Evolutionary conservation across 306 rosid genomes (phyloP).

Genomic region (Mimosa pudica): DNA sequence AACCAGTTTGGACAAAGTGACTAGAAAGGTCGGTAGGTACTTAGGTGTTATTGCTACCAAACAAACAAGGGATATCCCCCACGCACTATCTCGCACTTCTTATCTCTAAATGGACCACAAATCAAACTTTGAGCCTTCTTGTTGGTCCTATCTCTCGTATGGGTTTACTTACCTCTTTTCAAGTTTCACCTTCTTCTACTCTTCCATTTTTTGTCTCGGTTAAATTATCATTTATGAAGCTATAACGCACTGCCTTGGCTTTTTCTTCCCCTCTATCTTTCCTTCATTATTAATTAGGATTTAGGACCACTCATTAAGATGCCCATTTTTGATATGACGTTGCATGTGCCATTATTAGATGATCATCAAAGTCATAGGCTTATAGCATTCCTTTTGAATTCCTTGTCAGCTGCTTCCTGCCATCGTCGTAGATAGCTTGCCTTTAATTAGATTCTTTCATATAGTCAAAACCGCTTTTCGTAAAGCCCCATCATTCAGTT

Average conservation of each 20-base stretch:
- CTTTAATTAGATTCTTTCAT: not conserved
- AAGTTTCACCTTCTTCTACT: not conserved
- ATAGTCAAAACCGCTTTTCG: constrained; percentile 9
- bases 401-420: not conserved
- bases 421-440: not conserved
- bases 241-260: not conserved
- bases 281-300: constrained; percentile 20
- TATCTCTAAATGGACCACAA: constrained; percentile 38
- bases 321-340: constrained; percentile 3
- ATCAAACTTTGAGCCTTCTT: not conserved
- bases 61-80: constrained; percentile 6
- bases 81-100: constrained; percentile 7
- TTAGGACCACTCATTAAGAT: constrained; percentile 39
- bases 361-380: not conserved
- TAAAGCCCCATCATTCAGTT: not conserved
- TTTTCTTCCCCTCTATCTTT: not conserved
- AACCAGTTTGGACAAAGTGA: constrained; percentile 4
- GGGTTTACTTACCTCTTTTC: not conserved
- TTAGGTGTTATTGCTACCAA: not conserved
- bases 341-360: constrained; percentile 28
- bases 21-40: not conserved
- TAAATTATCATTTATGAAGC: constrained; percentile 24
- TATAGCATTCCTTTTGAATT: not conserved
- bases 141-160: constrained; percentile 4
- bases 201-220: constrained; percentile 21